Base-by-base conservation (phyloP, 352 stramenopile species). In the Globisporangium apiculatum region DNA sequence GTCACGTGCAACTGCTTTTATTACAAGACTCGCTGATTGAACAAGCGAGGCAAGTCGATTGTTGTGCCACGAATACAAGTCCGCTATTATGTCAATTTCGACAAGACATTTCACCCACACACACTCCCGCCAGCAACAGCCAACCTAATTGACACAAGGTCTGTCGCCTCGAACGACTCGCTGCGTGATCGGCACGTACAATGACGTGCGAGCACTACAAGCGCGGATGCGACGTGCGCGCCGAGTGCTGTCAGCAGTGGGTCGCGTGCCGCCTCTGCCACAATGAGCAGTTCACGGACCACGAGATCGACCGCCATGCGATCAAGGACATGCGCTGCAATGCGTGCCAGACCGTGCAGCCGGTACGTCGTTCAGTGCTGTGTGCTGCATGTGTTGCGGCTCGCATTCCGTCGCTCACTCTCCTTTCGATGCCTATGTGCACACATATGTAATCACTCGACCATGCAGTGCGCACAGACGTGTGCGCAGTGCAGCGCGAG, bases 231-330 rank as follows among this genome's bases (percentile, higher is more conserved):
- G 66, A 86, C 49, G 81, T 93, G 53, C 62, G 79, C 54, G 83
- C 83, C 41, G 71, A 85, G 61, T 93, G 83, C 68, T 93, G 83
- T 60, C 65, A 76, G 18, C 51, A 79, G 51, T 93, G 83, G 83
- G 76, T 93, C 55, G 69, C 67, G 37, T 93, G 83, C 51, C 71
- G 83, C 6, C 67, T 93, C 11, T 93, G 83, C 57, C 83, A 93
- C 65, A 73, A 89, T 48, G 70, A 71, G 24, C 55, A 69, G 48
- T 71, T 80, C 55, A 56, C 72, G 18, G 63, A 83, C 60, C 83
- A 93, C 54, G 66, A 74, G 53, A 89, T 93, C 63, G 80, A 93
- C 67, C 83, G 83, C 57, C 83, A 89, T 57, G 79, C 78, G 42
- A 87, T 93, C 41, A 73, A 65, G 24, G 47, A 64, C 18, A 90